Conservation (phyloP, 1,139 yeast species). For the Lodderomyces elongisporus region DNA sequence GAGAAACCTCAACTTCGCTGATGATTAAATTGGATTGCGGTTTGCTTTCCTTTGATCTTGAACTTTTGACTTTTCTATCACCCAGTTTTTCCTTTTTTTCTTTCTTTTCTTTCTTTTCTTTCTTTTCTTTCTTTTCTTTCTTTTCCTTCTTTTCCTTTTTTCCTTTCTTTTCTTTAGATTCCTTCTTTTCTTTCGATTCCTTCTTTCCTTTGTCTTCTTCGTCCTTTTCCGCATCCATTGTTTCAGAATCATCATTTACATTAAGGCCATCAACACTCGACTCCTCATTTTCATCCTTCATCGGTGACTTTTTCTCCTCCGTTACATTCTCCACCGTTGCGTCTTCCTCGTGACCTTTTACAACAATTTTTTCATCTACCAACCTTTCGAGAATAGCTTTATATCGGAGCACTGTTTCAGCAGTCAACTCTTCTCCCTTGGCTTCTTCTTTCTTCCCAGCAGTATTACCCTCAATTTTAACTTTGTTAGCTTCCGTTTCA, state of each 20-base stretch:
- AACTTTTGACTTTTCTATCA: neutral
- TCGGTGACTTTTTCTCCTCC: neutral
- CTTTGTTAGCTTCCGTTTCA: neutral
- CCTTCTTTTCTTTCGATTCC: conserved; percentile 1
- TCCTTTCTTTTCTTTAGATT: neutral
- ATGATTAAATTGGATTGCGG: conserved; percentile 3
- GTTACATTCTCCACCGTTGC: conserved; percentile 6
- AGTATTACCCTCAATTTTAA: conserved; percentile 9
- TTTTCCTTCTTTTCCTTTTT: neutral
- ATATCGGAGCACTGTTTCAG: conserved; percentile 12
- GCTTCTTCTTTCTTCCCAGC: conserved; percentile 14
- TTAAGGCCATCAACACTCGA: too few relatives aligned
- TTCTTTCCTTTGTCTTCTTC: neutral
- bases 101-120: conserved; percentile 7
- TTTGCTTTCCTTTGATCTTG: neutral
- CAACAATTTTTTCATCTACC: conserved; percentile 9
- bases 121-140: conserved; percentile 4
- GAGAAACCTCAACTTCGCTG: conserved; percentile 4
- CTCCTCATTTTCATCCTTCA: neutral
- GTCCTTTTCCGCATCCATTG: neutral
- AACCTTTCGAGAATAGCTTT: conserved; percentile 9
- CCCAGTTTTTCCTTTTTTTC: neutral
- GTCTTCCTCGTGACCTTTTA: conserved; percentile 10
- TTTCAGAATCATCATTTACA: too few relatives aligned
- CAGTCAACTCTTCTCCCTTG: conserved; percentile 4